phyloP scores from a whole-genome alignment of 202 grass and related monocot species.

The Panicum hallii region DNA sequence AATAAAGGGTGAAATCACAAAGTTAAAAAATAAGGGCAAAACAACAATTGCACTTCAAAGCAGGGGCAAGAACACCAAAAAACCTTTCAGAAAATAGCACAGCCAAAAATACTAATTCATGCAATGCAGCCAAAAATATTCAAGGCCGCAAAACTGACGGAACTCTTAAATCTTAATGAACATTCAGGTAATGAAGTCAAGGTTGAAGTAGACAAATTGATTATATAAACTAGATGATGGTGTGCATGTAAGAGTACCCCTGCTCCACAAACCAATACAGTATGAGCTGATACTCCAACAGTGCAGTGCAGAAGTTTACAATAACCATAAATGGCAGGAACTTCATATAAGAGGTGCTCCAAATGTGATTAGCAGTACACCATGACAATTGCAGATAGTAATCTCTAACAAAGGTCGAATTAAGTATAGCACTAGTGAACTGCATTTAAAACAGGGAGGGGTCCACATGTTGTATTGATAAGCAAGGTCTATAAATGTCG shows the following conservation, averaged over 20 bases:
- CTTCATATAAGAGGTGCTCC: neutral
- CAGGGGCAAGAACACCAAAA: no score
- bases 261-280: neutral
- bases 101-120: neutral
- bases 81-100: neutral
- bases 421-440: neutral
- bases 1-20: no score
- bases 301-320: neutral
- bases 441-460: neutral
- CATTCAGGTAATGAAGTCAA: conserved; percentile 10
- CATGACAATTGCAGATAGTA: conserved; percentile 1
- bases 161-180: neutral
- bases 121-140: neutral
- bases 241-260: neutral
- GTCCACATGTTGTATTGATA: neutral
- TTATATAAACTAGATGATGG: conserved; percentile 16
- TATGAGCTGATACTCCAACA: conserved; percentile 8
- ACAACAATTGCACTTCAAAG: no score
- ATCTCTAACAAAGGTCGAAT: neutral
- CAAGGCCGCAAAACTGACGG: neutral
- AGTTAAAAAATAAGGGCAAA: no score
- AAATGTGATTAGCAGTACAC: neutral
- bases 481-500: neutral
- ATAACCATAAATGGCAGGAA: neutral
- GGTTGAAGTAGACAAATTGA: neutral